These are phyloP conservation scores for Vaccinium corymbosum DNA, from an alignment of 148 eudicot genomes.

Conservation along the genomic window DNA sequence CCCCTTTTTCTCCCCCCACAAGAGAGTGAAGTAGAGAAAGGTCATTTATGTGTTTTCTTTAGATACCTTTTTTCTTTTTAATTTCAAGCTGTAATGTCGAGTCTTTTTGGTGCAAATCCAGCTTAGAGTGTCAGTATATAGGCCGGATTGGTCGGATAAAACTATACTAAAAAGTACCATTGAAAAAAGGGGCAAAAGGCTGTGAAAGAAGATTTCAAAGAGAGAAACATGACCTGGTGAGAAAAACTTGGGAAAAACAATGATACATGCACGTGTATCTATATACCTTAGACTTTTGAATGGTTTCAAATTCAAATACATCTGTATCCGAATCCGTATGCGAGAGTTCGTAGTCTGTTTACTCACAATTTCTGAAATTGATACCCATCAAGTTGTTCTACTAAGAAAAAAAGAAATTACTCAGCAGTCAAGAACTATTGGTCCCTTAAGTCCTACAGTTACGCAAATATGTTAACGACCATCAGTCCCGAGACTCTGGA, in stretches of 20 bases:
- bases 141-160: constrained; percentile 10
- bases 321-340: too few species aligned
- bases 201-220: background rate
- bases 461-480: too few species aligned
- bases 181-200: background rate
- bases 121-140: background rate
- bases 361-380: too few species aligned
- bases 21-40: background rate
- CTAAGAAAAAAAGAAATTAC: too few species aligned
- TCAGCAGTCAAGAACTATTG: too few species aligned
- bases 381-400: too few species aligned
- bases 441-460: too few species aligned
- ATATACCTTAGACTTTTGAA: too few species aligned
- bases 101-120: background rate
- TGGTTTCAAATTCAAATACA: too few species aligned
- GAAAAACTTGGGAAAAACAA: background rate
- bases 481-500: too few species aligned
- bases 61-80: background rate
- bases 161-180: background rate
- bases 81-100: background rate
- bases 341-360: too few species aligned
- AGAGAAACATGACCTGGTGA: background rate
- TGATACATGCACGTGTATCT: too few species aligned
- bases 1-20: background rate
- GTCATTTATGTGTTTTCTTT: background rate